These are phyloP conservation scores for Phytopythium oedochilum DNA, from an alignment of 352 stramenopile species.

Conservation along the genomic window DNA sequence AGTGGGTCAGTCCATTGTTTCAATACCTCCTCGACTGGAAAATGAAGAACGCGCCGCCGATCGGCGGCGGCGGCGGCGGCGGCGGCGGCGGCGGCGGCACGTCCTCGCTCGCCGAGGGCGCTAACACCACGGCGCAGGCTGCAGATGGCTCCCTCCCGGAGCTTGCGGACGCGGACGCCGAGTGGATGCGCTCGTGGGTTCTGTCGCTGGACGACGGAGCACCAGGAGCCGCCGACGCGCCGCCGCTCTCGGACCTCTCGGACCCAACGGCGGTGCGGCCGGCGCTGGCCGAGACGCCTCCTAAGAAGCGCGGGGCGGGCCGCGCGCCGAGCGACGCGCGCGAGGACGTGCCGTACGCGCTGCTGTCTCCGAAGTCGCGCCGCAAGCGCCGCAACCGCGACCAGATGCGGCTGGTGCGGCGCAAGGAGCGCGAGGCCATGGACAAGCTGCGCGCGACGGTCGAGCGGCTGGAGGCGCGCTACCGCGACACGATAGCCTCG, in stretches of 20 bases:
- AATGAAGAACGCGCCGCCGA: neutral
- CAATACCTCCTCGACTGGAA: neutral
- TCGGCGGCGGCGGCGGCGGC: too few relatives aligned
- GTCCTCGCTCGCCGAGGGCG: too few relatives aligned
- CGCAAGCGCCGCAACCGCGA: constrained; percentile 47
- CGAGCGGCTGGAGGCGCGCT: constrained; percentile 34
- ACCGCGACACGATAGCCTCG: constrained; percentile 12
- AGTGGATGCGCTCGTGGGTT: neutral
- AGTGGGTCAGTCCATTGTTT: too few relatives aligned
- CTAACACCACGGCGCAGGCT: too few relatives aligned
- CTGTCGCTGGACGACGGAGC: neutral
- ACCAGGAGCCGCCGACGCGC: too few relatives aligned
- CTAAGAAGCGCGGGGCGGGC: neutral
- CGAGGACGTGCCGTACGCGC: constrained; percentile 10
- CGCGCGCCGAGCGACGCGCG: neutral
- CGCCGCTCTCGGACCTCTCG: too few relatives aligned
- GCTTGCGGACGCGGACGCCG: neutral
- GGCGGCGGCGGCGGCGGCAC: neutral
- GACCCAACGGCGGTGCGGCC: neutral
- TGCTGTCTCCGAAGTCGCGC: constrained; percentile 37
- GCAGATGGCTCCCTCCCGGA: neutral
- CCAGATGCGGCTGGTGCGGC: constrained; percentile 44
- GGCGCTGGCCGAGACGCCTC: neutral
- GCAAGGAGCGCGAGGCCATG: constrained; percentile 51
- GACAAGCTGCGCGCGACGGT: constrained; percentile 36